A percentile compares a stretch with the other conserved stretches of the same genome.
These are phyloP conservation scores for Eutreptiella sp. DNA, from an alignment of 208 protist genomes.

Conservation along the genomic window DNA sequence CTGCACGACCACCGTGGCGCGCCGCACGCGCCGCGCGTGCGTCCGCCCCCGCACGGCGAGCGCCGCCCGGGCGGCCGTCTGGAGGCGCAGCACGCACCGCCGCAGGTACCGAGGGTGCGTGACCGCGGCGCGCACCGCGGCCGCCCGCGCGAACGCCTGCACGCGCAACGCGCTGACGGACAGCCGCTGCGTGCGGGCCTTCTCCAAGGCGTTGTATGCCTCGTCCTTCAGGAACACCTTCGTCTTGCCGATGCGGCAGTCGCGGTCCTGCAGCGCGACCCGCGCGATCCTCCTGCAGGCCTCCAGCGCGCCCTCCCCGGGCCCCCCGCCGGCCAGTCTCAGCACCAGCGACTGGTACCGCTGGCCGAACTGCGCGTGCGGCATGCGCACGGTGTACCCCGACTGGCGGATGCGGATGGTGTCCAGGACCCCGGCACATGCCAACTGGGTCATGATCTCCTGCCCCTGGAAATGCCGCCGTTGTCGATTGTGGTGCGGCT, in stretches of 20 bases:
- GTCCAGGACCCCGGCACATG: conserved; percentile 42
- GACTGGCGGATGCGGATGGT: conserved; percentile 44
- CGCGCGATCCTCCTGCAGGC: not conserved
- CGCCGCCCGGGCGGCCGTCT: too few relatives aligned
- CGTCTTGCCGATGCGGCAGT: conserved; percentile 28
- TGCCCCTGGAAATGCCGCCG: conserved; percentile 38
- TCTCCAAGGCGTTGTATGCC: conserved; percentile 39
- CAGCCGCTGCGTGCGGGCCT: conserved; percentile 29
- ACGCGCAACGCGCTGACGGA: conserved; percentile 11
- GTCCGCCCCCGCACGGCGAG: too few relatives aligned
- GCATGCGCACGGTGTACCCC: conserved; percentile 41
- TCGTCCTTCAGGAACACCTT: conserved; percentile 46
- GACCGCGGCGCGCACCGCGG: too few relatives aligned
- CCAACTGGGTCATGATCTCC: conserved; percentile 41
- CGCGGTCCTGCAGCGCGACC: too few relatives aligned
- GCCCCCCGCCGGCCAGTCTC: not conserved
- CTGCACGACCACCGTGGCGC: too few relatives aligned
- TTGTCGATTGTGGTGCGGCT: conserved; percentile 41
- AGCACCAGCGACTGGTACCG: conserved; percentile 27
- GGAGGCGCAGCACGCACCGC: too few relatives aligned
- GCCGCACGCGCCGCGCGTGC: too few relatives aligned
- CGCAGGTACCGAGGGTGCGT: too few relatives aligned
- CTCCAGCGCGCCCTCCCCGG: not conserved
- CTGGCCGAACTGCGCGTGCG: conserved; percentile 39
- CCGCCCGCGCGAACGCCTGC: conserved; percentile 25